These are phyloP conservation scores for Prunella vulgaris DNA, from an alignment of 257 asterid genomes.

Conservation along the genomic window DNA sequence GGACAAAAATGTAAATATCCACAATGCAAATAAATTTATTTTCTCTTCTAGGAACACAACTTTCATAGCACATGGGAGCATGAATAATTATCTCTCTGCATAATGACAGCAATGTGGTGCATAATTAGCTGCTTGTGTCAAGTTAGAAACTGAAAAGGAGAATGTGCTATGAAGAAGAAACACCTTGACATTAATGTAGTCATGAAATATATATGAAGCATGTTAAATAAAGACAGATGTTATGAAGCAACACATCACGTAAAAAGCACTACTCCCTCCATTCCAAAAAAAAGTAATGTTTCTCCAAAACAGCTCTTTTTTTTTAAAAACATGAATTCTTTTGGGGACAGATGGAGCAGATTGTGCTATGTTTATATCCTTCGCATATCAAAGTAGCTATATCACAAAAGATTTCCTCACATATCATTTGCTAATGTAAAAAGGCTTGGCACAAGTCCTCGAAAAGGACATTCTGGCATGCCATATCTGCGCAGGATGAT, in stretches of 20 bases:
- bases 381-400: slow-evolving; percentile 7
- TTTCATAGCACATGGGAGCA: neutral
- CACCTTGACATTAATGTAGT: neutral
- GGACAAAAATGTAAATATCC: neutral
- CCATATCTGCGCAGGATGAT: neutral
- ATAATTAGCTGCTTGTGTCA: neutral
- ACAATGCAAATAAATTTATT: neutral
- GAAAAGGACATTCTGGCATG: neutral
- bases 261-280: neutral
- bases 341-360: neutral
- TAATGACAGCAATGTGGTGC: neutral
- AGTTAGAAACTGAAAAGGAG: slow-evolving; percentile 3
- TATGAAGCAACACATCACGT: neutral
- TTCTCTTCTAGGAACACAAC: neutral
- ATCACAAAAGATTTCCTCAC: neutral
- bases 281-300: neutral
- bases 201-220: neutral
- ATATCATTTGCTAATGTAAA: slow-evolving; percentile 11
- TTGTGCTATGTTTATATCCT: neutral
- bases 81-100: neutral
- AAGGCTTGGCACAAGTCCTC: too few species aligned
- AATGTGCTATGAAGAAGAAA: neutral
- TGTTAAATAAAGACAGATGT: neutral
- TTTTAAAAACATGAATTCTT: too few species aligned
- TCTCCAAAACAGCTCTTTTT: too few species aligned